Evolutionary conservation across 2,329 filamentous ascomycete genomes (phyloP), one percentile per base, ranked within the genome.

Genomic region (Penicillium sp.): DNA sequence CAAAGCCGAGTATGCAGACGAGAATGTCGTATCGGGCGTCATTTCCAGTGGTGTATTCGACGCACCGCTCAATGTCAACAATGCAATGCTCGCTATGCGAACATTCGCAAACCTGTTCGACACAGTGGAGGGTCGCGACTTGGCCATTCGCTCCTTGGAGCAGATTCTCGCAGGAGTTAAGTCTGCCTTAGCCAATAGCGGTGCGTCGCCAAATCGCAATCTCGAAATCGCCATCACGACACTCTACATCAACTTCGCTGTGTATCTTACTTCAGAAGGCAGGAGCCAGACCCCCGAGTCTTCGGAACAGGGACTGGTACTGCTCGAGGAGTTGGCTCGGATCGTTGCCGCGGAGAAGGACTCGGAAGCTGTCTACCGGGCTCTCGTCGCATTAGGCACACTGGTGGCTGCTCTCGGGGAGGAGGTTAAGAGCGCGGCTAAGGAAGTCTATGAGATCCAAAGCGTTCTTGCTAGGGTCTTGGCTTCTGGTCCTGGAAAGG

Each of bases 51-150:
- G 74, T 1, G 79, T 86, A 2, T 85, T 88, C 49, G 81, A 85
- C 8, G 76, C 82, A 0, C 80, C 84, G 2, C 79, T 88, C 0
- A 86, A 86, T 36, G 82, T 87, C 49, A 97, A 97, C 73, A 91
- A 91, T 61, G 84, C 86, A 10, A 96, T 97, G 88, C 89, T 99
- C 80, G 87, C 88, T 0, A 80, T 91, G 11, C 89, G 94, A 4
- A 84, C 88, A 13, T 81, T 97, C 46, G 87, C 86, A 29, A 99
- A 99, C 64, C 78, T 97, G 7, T 96, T 97, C 68, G 83, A 85
- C 56, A 90, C 90, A 0, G 77, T 84, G 0, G 81, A 87, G 53
- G 94, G 94, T 14, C 85, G 90, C 21, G 77, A 79, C 43, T 75
- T 91, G 3, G 84, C 86, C 5, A 81, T 84, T 11, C 77, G 76